Percentiles rank a stretch among this genome's conserved stretches.
phyloP scores from a whole-genome alignment of 805 yeast genomes.

The Yarrowia sp. region DNA sequence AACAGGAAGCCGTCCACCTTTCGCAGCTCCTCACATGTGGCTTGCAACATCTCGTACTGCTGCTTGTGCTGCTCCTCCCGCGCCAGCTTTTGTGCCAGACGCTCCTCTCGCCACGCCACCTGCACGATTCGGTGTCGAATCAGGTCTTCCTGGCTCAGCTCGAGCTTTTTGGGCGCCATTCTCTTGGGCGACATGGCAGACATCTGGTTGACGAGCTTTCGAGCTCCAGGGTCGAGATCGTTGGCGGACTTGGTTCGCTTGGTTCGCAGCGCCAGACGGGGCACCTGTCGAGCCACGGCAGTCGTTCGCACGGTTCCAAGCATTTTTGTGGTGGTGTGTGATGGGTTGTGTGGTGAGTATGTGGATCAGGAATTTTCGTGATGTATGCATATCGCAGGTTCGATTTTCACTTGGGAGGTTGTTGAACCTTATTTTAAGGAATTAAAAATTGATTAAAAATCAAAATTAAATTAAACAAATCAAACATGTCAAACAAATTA shows the following conservation, averaged over 20 bases:
- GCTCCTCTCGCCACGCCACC: conserved; percentile 73
- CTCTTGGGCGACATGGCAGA: conserved; percentile 82
- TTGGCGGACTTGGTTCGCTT: conserved; percentile 47
- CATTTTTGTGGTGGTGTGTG: not conserved
- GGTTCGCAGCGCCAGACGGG: conserved; percentile 39
- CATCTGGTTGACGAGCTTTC: conserved; percentile 54
- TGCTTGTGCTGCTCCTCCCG: conserved; percentile 32
- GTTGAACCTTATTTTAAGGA: no score
- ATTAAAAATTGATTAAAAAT: no score
- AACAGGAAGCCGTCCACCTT: conserved; percentile 49
- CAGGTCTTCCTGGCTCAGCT: conserved; percentile 72
- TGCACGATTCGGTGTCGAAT: conserved; percentile 79
- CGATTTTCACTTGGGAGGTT: not conserved
- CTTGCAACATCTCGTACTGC: conserved; percentile 63
- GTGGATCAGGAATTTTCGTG: not conserved
- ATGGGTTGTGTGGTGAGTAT: not conserved
- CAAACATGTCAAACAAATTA: no score
- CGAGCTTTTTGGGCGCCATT: conserved; percentile 81
- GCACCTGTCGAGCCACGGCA: not conserved
- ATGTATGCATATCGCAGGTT: not conserved
- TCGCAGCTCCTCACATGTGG: conserved; percentile 68
- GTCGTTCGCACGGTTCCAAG: not conserved
- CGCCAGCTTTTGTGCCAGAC: conserved; percentile 49
- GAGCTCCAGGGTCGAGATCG: conserved; percentile 45
- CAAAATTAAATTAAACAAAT: no score